These are phyloP conservation scores for Thecaphora thlaspeos DNA, from an alignment of 1,284 basidiomycete species.

Conservation along the genomic window DNA sequence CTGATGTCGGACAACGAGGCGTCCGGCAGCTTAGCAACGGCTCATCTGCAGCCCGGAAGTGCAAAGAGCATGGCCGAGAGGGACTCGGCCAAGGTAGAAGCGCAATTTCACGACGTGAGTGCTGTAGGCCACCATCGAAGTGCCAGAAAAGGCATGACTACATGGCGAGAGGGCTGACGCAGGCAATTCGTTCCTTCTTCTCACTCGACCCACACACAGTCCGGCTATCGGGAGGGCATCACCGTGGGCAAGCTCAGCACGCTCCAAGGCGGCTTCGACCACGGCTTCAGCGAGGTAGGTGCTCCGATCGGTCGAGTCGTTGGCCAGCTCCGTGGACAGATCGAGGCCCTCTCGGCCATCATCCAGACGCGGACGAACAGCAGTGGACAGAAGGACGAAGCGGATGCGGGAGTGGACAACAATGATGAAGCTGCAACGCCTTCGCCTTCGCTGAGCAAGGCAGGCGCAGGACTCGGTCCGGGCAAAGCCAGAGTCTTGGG, in stretches of 20 bases:
- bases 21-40: slow-evolving; percentile 2
- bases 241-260: slow-evolving; percentile 76
- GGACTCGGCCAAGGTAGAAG: slow-evolving; percentile 32
- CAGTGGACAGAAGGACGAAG: background rate
- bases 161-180: background rate
- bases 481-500: background rate
- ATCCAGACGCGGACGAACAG: background rate
- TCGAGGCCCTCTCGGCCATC: slow-evolving; percentile 65
- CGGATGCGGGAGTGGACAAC: background rate
- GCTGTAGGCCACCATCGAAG: background rate
- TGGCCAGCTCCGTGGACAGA: slow-evolving; percentile 69
- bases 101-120: slow-evolving; percentile 42
- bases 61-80: slow-evolving; percentile 27
- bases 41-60: background rate
- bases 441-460: no score
- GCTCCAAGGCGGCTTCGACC: slow-evolving; percentile 77
- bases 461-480: no score
- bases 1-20: slow-evolving; percentile 27
- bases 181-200: no score
- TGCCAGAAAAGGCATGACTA: background rate
- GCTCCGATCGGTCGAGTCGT: slow-evolving; percentile 72
- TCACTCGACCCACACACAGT: slow-evolving; percentile 62
- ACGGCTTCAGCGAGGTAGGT: slow-evolving; percentile 71
- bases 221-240: slow-evolving; percentile 83
- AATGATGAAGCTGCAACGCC: no score